Evolutionary conservation across 805 yeast species (phyloP), one percentile per base, ranked within the genome.

Genomic region (Pichia ethanolica): DNA sequence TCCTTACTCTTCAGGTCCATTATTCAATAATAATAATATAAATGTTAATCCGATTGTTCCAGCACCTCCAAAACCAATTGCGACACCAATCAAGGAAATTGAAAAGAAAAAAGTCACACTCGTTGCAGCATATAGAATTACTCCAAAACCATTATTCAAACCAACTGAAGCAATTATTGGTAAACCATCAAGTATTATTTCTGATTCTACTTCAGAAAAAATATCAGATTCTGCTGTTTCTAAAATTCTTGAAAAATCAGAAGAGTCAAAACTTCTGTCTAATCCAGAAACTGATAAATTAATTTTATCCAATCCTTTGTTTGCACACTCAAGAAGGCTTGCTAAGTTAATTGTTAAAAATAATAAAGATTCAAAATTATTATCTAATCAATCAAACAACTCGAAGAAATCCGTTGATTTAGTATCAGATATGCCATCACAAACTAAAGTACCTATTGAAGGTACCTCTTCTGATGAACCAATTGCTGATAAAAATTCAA

Each of bases 1-100:
- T 61, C 96, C 97, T 41, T 90, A 87, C 62, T 95, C 96, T 1
- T 75, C 79, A 44, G 82, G 83, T 57, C 86, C 89, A 6, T 70
- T 90, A 46, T 88, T 86, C 57, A 50, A 68, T 4, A 64, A 62
- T 40, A 57, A 64, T 32, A 61, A 70, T 13, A 39, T 42, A 11
- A 46, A 48, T 35, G 27, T 40, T 14, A 41, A 33, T n/a, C 68
- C 73, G 7, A 46, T 68, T 26, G 63, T 67, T 28, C 69, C 75
- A 39, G 74, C 78, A 9, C 67, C 77, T 7, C 74, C 73, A 5
- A 75, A 74, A 28, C 81, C 83, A 6, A 60, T 73, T 9, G 79
- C 79, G 12, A 77, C 71, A 25, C 81, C 83, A 9, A 57, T 77
- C 7, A 65, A 67, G 26, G 65, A 70, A 3, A 64, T 71, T 38